phyloP scores from a whole-genome alignment of 176 grass and related monocot species.

The Urochloa ruziziensis region DNA sequence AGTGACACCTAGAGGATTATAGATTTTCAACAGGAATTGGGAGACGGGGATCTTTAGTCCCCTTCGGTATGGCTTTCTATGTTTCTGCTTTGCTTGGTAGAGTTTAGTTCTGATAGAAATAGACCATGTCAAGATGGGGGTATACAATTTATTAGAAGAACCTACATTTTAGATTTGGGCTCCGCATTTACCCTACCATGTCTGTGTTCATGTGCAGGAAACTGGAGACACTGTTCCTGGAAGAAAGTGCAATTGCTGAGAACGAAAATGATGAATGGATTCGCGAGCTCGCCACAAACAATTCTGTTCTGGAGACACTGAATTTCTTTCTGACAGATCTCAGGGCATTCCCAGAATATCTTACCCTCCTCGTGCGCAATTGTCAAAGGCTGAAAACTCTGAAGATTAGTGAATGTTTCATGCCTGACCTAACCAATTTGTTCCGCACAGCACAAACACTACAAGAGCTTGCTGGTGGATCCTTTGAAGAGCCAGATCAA shows the following conservation, averaged over 20 bases:
- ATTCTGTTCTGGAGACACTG: slow-evolving; percentile 58
- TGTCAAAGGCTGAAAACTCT: slow-evolving; percentile 65
- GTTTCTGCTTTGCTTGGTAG: slow-evolving; percentile 9
- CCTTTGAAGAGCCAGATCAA: slow-evolving; percentile 63
- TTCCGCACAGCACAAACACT: slow-evolving; percentile 57
- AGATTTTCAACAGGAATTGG: not conserved
- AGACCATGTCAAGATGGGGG: not conserved
- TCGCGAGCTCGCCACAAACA: slow-evolving; percentile 61
- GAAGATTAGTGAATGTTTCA: slow-evolving; percentile 70
- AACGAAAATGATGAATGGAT: slow-evolving; percentile 73
- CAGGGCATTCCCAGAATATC: slow-evolving; percentile 49
- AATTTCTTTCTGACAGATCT: slow-evolving; percentile 89
- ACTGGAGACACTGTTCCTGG: slow-evolving; percentile 80
- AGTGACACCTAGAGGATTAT: slow-evolving; percentile 3
- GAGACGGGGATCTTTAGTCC: not conserved
- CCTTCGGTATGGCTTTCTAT: not conserved
- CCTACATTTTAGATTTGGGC: not conserved
- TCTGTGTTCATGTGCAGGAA: slow-evolving; percentile 45
- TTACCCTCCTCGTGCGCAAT: slow-evolving; percentile 65
- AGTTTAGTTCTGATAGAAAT: not conserved
- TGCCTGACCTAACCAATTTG: slow-evolving; percentile 48
- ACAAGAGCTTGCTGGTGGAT: slow-evolving; percentile 79
- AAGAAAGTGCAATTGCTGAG: slow-evolving; percentile 66
- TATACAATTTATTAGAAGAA: not conserved
- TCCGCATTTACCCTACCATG: not conserved